Conservation (phyloP, 768 basidiomycete species). For the Collybia nuda region DNA sequence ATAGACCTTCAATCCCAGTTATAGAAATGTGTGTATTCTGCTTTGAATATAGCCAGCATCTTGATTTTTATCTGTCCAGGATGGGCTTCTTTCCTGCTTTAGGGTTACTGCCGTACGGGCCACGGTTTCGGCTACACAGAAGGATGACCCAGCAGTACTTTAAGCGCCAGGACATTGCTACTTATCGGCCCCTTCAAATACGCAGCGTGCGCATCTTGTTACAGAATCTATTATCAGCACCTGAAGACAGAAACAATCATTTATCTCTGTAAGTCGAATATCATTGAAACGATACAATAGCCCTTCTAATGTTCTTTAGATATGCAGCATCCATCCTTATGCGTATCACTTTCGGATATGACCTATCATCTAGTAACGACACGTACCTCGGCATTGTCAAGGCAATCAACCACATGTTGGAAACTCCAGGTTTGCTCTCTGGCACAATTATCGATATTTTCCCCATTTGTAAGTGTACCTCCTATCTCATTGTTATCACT, state of each 20-base stretch:
- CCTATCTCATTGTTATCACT: not conserved
- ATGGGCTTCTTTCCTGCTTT: not conserved
- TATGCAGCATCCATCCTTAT: constrained; percentile 15
- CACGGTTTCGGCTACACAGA: too few species aligned
- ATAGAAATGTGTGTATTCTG: constrained; percentile 12
- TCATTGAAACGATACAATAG: too few species aligned
- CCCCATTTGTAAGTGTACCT: constrained; percentile 10
- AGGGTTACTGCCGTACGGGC: too few species aligned
- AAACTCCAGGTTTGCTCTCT: constrained; percentile 20
- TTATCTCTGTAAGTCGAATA: too few species aligned
- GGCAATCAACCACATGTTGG: constrained; percentile 20
- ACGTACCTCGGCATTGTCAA: constrained; percentile 22
- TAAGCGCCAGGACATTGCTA: too few species aligned
- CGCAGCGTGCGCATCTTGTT: too few species aligned
- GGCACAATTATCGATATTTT: constrained; percentile 3
- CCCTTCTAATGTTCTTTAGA: not conserved
- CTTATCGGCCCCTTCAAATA: too few species aligned
- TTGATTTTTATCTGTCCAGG: not conserved
- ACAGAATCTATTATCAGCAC: too few species aligned
- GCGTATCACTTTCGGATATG: constrained; percentile 27
- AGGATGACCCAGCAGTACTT: too few species aligned
- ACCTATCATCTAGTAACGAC: constrained; percentile 29
- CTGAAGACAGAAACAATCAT: too few species aligned
- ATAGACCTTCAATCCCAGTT: constrained; percentile 18
- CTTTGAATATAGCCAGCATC: too few species aligned